phyloP scores from a whole-genome alignment of 768 basidiomycete genomes.

The Lactarius psammicola region DNA sequence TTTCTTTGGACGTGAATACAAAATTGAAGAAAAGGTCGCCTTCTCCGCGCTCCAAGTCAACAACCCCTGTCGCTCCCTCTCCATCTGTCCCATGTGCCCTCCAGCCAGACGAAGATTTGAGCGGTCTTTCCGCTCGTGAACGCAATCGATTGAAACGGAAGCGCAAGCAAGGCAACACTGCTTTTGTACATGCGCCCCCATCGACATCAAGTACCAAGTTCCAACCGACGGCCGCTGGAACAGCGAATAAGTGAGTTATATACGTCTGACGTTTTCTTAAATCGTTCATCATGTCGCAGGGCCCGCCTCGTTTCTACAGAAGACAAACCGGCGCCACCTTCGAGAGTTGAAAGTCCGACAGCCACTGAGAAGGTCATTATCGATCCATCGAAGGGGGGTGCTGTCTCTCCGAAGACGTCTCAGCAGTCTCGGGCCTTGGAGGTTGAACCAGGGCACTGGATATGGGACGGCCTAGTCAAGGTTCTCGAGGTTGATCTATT shows the following conservation, averaged over 20 bases:
- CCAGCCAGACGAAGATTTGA: slow-evolving; percentile 47
- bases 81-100: slow-evolving; percentile 45
- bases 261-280: slow-evolving; percentile 2
- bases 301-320: slow-evolving; percentile 73
- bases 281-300: slow-evolving; percentile 39
- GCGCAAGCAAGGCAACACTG: slow-evolving; percentile 81
- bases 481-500: slow-evolving; percentile 81
- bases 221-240: slow-evolving; percentile 52
- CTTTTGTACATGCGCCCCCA: slow-evolving; percentile 70
- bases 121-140: slow-evolving; percentile 83
- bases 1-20: slow-evolving; percentile 38
- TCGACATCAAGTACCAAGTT: slow-evolving; percentile 62
- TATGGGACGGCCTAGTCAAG: slow-evolving; percentile 82
- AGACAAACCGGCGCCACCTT: slow-evolving; percentile 44
- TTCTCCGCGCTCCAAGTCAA: slow-evolving; percentile 44
- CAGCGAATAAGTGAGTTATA: slow-evolving; percentile 54
- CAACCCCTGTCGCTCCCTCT: slow-evolving; percentile 47
- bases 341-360: slow-evolving; percentile 59
- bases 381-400: slow-evolving; percentile 83
- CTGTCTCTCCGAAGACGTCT: slow-evolving; percentile 73
- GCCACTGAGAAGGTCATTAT: slow-evolving; percentile 66
- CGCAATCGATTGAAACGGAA: slow-evolving; percentile 93
- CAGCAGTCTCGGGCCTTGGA: slow-evolving; percentile 77
- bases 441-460: slow-evolving; percentile 72
- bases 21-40: slow-evolving; percentile 36